Conservation (phyloP, 371 early-diverging fungal genomes). For the Entomophthora muscae region DNA sequence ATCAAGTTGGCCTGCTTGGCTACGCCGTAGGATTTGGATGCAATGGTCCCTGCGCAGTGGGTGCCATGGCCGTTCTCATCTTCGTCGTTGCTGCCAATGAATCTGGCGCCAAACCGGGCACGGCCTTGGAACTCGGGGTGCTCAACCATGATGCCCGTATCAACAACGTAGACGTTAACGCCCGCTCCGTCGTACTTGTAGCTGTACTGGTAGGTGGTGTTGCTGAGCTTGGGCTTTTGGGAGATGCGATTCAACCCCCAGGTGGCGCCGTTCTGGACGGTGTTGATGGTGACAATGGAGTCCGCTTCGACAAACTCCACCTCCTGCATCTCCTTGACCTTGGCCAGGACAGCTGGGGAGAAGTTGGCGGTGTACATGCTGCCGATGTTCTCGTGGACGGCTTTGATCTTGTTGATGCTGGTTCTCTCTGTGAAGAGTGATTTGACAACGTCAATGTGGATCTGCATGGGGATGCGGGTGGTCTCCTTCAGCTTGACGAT, state of each 20-base stretch:
- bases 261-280: too few species aligned
- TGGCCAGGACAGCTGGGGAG: too few species aligned
- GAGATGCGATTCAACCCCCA: conserved; percentile 39
- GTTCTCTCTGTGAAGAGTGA: neutral
- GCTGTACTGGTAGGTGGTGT: conserved; percentile 12
- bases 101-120: conserved; percentile 62
- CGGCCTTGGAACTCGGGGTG: conserved; percentile 81
- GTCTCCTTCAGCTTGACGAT: too few species aligned
- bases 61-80: too few species aligned
- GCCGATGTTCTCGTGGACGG: neutral
- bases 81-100: conserved; percentile 24
- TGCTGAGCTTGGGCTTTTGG: conserved; percentile 18
- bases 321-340: too few species aligned
- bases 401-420: neutral
- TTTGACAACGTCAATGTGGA: too few species aligned
- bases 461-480: too few species aligned
- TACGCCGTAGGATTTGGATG: conserved; percentile 39
- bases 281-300: too few species aligned
- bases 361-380: too few species aligned
- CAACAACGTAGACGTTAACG: conserved; percentile 36
- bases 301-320: too few species aligned
- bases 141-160: conserved; percentile 44
- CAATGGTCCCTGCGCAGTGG: conserved; percentile 37
- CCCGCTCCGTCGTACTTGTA: conserved; percentile 29
- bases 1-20: conserved; percentile 47